phyloP scores from a whole-genome alignment of 805 yeast genomes.

The Lipomyces starkeyi region DNA sequence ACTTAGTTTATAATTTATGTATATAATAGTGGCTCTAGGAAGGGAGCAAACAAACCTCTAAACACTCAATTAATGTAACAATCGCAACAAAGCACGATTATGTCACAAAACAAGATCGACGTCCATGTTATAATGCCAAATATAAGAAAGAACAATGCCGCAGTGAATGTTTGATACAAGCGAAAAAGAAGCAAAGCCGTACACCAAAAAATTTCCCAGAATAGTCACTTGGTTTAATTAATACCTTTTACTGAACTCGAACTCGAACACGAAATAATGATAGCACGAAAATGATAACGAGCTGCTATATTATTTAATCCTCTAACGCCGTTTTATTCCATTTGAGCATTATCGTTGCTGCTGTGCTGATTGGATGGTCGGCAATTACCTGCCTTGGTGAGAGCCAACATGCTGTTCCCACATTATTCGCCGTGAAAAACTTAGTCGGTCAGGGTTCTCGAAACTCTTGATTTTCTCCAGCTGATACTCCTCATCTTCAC shows the following conservation, averaged over 20 bases:
- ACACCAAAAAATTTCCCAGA: background rate
- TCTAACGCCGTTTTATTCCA: constrained; percentile 2
- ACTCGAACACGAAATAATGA: background rate
- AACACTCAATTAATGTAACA: background rate
- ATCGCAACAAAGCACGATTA: background rate
- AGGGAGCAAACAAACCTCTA: background rate
- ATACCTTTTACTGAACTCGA: background rate
- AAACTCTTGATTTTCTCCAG: constrained; percentile 23
- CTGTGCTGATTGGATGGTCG: background rate
- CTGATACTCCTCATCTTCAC: constrained; percentile 31
- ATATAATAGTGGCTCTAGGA: background rate
- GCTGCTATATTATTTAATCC: background rate
- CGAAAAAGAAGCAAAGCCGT: background rate
- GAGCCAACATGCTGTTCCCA: constrained; percentile 38
- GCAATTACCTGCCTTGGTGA: background rate
- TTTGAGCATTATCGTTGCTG: background rate
- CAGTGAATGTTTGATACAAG: background rate
- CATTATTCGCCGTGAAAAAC: constrained; percentile 33
- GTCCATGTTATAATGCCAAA: background rate
- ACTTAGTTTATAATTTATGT: background rate
- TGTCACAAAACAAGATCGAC: background rate
- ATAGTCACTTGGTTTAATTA: background rate
- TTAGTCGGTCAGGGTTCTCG: constrained; percentile 31
- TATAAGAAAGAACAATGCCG: background rate
- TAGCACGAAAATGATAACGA: background rate